These are phyloP conservation scores for Phytophthora fragariae DNA, from an alignment of 352 stramenopile species.

Conservation along the genomic window DNA sequence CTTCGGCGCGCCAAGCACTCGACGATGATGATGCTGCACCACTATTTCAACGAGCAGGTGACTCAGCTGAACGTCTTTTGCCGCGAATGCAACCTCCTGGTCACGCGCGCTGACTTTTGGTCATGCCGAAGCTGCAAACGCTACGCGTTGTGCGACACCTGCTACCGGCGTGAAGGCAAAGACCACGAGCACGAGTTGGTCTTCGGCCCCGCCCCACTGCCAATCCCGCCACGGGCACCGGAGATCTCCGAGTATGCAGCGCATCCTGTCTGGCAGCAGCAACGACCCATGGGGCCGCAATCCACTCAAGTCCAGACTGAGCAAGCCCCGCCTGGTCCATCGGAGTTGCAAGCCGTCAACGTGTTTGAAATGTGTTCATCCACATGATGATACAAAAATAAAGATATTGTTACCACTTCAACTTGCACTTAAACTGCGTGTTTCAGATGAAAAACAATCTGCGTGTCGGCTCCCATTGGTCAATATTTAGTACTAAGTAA, in stretches of 20 bases:
- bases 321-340: neutral
- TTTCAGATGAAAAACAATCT: neutral
- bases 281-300: neutral
- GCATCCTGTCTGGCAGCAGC: constrained; percentile 6
- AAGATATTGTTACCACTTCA: constrained; percentile 29
- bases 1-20: constrained; percentile 90
- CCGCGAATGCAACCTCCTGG: constrained; percentile 75
- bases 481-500: neutral
- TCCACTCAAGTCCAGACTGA: neutral
- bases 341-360: constrained; percentile 22
- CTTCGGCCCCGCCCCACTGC: constrained; percentile 44
- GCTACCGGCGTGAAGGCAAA: constrained; percentile 53
- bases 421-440: constrained; percentile 10
- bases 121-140: constrained; percentile 58
- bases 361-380: constrained; percentile 33
- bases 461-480: constrained; percentile 21
- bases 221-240: constrained; percentile 7
- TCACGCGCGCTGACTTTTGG: constrained; percentile 81
- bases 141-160: constrained; percentile 78
- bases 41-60: constrained; percentile 85
- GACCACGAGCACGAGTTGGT: constrained; percentile 59
- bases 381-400: constrained; percentile 16
- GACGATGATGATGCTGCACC: constrained; percentile 91
- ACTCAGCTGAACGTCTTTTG: constrained; percentile 82
- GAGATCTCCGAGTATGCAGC: constrained; percentile 15